phyloP scores from a whole-genome alignment of 495 filamentous ascomycete species.

The Penicillium bialowiezense region DNA sequence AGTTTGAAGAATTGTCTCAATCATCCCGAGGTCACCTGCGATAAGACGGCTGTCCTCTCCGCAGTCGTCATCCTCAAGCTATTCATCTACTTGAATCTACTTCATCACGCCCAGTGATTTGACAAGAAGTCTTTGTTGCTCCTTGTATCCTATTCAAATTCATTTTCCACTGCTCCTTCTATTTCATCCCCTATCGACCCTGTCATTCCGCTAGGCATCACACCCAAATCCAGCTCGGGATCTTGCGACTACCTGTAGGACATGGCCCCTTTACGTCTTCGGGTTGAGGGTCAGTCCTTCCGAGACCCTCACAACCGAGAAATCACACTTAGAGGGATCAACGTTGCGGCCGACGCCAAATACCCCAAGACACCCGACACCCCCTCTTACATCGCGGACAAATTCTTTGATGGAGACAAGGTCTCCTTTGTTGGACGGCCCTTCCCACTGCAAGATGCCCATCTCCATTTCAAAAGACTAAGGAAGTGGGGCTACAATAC shows the following conservation, averaged over 20 bases:
- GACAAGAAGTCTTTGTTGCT: too few relatives aligned
- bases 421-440: conserved; percentile 87
- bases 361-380: conserved; percentile 72
- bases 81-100: background rate
- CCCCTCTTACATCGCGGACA: conserved; percentile 71
- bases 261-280: conserved; percentile 53
- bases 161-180: too few relatives aligned
- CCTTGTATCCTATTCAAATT: too few relatives aligned
- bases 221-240: background rate
- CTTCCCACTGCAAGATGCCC: conserved; percentile 77
- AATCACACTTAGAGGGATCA: conserved; percentile 67
- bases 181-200: too few relatives aligned
- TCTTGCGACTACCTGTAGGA: background rate
- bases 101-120: background rate
- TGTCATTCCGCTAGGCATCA: background rate
- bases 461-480: conserved; percentile 82
- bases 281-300: conserved; percentile 80
- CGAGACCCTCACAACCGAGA: conserved; percentile 66
- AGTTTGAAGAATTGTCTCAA: too few relatives aligned
- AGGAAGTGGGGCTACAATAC: conserved; percentile 91
- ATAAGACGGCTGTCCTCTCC: background rate
- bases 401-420: conserved; percentile 90
- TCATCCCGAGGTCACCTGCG: conserved; percentile 6
- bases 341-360: conserved; percentile 66
- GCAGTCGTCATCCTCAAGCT: background rate